Base-by-base conservation (phyloP, 768 basidiomycete genomes). In the Kwoniella pini region DNA sequence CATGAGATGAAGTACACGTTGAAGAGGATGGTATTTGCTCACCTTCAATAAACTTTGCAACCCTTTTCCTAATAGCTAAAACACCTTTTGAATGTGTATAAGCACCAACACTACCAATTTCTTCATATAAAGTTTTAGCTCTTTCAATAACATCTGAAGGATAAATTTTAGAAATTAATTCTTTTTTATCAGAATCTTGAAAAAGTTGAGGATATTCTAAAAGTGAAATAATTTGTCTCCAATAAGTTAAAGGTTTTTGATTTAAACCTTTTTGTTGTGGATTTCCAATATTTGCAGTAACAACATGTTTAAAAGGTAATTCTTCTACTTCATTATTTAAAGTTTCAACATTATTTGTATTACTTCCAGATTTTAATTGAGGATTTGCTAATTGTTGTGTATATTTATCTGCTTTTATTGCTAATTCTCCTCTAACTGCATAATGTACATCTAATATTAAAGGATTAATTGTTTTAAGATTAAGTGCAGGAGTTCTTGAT, bases 81-180 rank as follows among this genome's bases (percentile, higher is more conserved):
- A 96, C 86, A 31, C 95, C 96, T 74, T 97, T 93, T 48, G 88
- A 90, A 77, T 96, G 94, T 5, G 91, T 91, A 81, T 98, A 99
- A 12, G 95, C 95, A 9, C 95, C 95, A 59, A 91, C 84, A 53
- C 88, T 91, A 12, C 94, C 95, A 65, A 96, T 92, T 80, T 93
- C 91, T 9, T 82, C 79, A 54, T 85, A 82, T n/a, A 97, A 82
- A 67, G 87, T 86, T 66, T 86, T 84, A 0, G 94, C 93, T 52
- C 94, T 88, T 12, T 83, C 85, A 54, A 94, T 81, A 30, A 89
- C 91, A 73, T 99, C 95, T 58, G 80, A 78, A 1, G 96, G 93
- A 82, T 95, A 98, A 43, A 84, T 85, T 65, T 85, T 79, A 38
- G 86, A 84, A 3, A 79, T 77, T 17, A 74, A n/a, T 45, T 74